Conservation (phyloP, 352 stramenopile genomes). For the Pythium phragmitis region DNA sequence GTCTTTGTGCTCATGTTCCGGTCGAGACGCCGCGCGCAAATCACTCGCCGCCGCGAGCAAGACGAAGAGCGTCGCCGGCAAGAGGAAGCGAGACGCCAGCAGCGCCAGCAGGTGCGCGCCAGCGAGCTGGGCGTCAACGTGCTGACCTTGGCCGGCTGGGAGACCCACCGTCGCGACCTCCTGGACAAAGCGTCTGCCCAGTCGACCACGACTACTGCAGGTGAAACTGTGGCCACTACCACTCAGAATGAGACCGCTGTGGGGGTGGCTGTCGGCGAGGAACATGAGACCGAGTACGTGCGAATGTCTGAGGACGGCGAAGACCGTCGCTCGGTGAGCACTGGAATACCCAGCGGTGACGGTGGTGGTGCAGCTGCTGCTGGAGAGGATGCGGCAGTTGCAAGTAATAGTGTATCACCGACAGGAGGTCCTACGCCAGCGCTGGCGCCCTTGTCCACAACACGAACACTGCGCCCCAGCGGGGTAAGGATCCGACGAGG, state of each 20-base stretch:
- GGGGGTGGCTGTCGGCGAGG: background rate
- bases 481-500: background rate
- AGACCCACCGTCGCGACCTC: slow-evolving; percentile 11
- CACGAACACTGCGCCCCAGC: background rate
- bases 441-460: background rate
- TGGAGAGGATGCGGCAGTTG: background rate
- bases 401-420: background rate
- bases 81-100: background rate
- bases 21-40: background rate
- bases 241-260: background rate
- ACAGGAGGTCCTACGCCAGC: background rate
- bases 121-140: slow-evolving; percentile 1
- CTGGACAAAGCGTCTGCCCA: slow-evolving; percentile 8
- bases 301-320: background rate
- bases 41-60: background rate
- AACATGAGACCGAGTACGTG: background rate
- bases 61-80: slow-evolving; percentile 8
- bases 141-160: slow-evolving; percentile 14
- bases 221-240: background rate
- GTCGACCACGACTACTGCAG: background rate
- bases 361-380: background rate
- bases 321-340: background rate
- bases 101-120: background rate
- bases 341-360: background rate
- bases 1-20: slow-evolving; percentile 6